Percentiles rank a stretch among this genome's conserved stretches.
Conservation (phyloP, 2,329 filamentous ascomycete species). For the Aspergillus oerlinghausenensis region DNA sequence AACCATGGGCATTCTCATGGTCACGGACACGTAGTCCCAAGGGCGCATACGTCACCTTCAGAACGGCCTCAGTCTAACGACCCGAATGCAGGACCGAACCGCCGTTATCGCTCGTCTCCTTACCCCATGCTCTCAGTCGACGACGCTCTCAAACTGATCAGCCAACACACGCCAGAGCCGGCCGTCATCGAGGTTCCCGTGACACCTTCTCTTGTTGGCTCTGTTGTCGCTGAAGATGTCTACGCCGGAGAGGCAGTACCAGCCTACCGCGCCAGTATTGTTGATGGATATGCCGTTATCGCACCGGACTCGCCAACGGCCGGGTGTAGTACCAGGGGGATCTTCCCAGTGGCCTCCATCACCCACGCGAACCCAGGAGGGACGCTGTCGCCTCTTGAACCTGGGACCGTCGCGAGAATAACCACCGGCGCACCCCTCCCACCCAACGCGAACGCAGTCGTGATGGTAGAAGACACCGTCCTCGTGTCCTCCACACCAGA, state of each 20-base stretch:
- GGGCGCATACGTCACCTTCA: constrained; percentile 66
- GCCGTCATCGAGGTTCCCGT: constrained; percentile 57
- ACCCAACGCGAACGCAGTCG: constrained; percentile 79
- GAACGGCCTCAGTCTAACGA: constrained; percentile 57
- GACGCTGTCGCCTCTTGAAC: constrained; percentile 55
- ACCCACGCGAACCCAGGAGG: constrained; percentile 78
- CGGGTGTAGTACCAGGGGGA: constrained; percentile 62
- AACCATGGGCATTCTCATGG: constrained; percentile 50
- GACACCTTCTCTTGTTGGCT: constrained; percentile 63
- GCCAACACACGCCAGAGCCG: constrained; percentile 65
- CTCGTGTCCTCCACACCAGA: constrained; percentile 72
- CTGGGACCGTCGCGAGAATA: constrained; percentile 79
- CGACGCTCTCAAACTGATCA: constrained; percentile 70
- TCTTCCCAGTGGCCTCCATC: constrained; percentile 80
- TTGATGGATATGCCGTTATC: constrained; percentile 90
- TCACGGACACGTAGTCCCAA: constrained; percentile 60
- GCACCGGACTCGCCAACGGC: constrained; percentile 47
- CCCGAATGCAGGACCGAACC: constrained; percentile 55
- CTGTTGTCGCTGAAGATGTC: constrained; percentile 78
- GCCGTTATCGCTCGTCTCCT: constrained; percentile 76
- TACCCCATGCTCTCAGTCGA: constrained; percentile 88
- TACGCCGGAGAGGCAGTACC: constrained; percentile 77
- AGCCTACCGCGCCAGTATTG: constrained; percentile 90
- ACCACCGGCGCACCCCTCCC: constrained; percentile 93
- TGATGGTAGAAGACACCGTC: constrained; percentile 94